A percentile compares a stretch with the other conserved stretches of the same genome.
These are phyloP conservation scores for Pestalotiopsis fici DNA, from an alignment of 2,329 filamentous ascomycete species.

Conservation along the genomic window DNA sequence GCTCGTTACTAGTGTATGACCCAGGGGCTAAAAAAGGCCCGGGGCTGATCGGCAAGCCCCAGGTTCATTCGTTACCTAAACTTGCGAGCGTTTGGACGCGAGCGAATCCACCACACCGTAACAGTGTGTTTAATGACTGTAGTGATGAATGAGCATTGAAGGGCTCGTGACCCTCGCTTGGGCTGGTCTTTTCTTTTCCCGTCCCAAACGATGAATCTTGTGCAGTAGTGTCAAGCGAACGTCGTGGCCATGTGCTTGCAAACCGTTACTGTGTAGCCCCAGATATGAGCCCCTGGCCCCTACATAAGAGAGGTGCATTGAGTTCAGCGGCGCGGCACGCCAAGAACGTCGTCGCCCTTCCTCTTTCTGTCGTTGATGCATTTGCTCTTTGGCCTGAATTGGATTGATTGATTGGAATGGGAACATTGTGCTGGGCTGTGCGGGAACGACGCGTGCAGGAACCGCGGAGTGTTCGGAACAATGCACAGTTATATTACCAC, in stretches of 20 bases:
- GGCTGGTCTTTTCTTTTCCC: background rate
- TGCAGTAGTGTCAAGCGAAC: background rate
- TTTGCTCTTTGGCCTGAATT: background rate
- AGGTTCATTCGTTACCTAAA: background rate
- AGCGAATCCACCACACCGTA: background rate
- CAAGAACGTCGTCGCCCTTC: background rate
- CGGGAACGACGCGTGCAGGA: background rate
- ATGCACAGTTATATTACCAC: background rate
- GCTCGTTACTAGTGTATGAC: background rate
- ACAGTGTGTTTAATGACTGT: background rate
- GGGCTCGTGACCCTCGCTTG: background rate
- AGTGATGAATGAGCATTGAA: background rate
- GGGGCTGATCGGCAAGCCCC: background rate
- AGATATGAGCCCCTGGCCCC: background rate
- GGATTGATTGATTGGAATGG: background rate
- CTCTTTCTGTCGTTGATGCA: background rate
- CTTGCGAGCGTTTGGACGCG: background rate
- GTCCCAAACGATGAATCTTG: background rate
- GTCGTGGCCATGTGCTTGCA: too few relatives aligned
- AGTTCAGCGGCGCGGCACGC: background rate
- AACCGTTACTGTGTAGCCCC: too few relatives aligned
- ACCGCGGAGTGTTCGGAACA: background rate
- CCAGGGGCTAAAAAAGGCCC: background rate
- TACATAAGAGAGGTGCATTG: background rate
- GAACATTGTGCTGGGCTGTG: background rate